Evolutionary conservation across 2,329 filamentous ascomycete genomes (phyloP).

Genomic region (Akanthomyces dipterigenus): DNA sequence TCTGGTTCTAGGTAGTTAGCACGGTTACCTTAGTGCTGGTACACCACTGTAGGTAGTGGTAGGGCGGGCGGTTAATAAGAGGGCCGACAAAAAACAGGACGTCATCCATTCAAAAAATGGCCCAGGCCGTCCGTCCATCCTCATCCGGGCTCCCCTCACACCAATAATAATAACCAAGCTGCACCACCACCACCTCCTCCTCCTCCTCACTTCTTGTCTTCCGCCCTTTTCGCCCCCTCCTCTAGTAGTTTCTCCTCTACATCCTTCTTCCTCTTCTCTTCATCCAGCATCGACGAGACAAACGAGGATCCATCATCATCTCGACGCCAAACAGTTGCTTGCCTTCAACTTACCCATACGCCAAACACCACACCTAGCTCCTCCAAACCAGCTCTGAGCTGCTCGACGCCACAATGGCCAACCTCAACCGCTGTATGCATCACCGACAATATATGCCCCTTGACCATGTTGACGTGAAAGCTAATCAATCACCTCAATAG

Average conservation of each 20-base stretch:
- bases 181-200: background rate
- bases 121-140: slow-evolving; percentile 4
- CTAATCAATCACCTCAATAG: slow-evolving; percentile 31
- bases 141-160: slow-evolving; percentile 3
- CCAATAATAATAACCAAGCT: background rate
- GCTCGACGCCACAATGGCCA: slow-evolving; percentile 20
- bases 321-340: background rate
- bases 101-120: background rate
- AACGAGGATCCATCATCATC: background rate
- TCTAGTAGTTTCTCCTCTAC: background rate
- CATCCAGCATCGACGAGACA: background rate
- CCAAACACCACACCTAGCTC: no score
- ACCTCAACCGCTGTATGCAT: slow-evolving; percentile 24
- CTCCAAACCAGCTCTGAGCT: background rate
- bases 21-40: no score
- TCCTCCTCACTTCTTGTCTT: background rate
- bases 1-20: no score
- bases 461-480: background rate
- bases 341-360: background rate
- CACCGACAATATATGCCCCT: background rate
- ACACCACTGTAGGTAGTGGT: no score
- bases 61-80: no score
- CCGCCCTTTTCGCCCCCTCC: background rate
- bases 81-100: background rate
- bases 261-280: background rate